Base-by-base conservation (phyloP, 768 basidiomycete species). In the Dacryopinax primogenitus region DNA sequence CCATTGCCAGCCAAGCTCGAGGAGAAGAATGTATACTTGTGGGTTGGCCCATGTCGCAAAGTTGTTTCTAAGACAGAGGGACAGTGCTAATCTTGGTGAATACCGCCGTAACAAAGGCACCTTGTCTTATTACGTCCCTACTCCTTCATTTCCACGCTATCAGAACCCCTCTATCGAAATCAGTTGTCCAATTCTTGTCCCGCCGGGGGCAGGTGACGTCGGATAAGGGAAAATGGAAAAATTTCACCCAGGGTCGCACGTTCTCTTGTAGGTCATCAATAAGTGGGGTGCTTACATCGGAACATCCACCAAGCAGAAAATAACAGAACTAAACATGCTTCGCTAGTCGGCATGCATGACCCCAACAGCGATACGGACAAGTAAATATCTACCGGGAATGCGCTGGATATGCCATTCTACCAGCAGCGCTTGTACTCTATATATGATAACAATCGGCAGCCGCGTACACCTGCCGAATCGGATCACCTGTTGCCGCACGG, bases 141-240 rank as follows among this genome's bases (percentile, higher is more conserved):
- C 37, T 30, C 7, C 18, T 3, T 58, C 26, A 18, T 58, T 28
- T 58, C 51, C 11, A 58, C 11, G 3, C 51, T 58, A 58, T 58
- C 26, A 18, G 51, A 58, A 13, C 26, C 51, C 51, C 11, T 26
- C 45, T 7, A 47, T 58, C 51, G 26, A 26, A n/a, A n/a, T n/a
- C n/a, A n/a, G n/a, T n/a, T n/a, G n/a, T n/a, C n/a, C n/a, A n/a
- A n/a, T n/a, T n/a, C n/a, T n/a, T n/a, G n/a, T n/a, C n/a, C n/a
- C n/a, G n/a, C n/a, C 51, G 45, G 45, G 11, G 23, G 32, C 51
- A 58, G 51, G 51, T 58, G 51, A 58, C 51, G 51, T 58, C 51
- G 51, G 51, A 58, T 58, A 58, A 58, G 51, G 51, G 51, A 28
- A 58, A 18, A 3, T 58, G 26, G n/a, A n/a, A 58, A 58, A 58